Base-by-base conservation (phyloP, 1,284 basidiomycete species). In the Malassezia equina region DNA sequence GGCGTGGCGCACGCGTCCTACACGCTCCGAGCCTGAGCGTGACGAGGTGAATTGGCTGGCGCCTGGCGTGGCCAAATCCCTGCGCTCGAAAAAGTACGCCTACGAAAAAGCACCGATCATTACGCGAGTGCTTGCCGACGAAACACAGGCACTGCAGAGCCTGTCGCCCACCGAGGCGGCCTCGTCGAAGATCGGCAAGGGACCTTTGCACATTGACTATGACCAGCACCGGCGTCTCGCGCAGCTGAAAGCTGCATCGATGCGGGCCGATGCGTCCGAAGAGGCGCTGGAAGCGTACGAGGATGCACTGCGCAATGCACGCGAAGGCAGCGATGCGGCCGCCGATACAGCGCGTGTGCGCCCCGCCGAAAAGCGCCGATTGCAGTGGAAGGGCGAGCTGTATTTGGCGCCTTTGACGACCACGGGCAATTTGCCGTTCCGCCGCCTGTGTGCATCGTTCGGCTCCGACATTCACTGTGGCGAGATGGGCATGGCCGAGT, bases 391-490 rank as follows among this genome's bases (percentile, higher is more conserved):
- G 9, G 63, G 62, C 55, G 88, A 89, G 74, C 86, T 88, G 1
- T 98, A 96, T 76, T 82, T 94, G 1, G 91, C 91, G 0, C 91
- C 93, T 0, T 78, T 98, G 9, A 96, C 93, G 0, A 98, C 91
- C 0, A 90, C 93, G 25, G 91, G 93, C 25, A 96, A 96, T 67
- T 75, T 96, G 66, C 93, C 93, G 0, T 98, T 96, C 80, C 84
- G 93, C 15, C 82, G 90, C 21, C 76, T 98, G 17, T 95, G 90
- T 64, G 82, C 86, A 5, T 78, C 81, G 32, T 85, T 88, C 58
- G 93, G 93, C 7, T 88, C 86, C 1, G 90, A 94, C 63, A 95
- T 98, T 66, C 94, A 90, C 12, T 90, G 88, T 62, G 89, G 89
- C 31, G 93, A 96, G 77, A 96, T 81, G 80, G 87, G 62, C 6